Conservation (phyloP, 495 filamentous ascomycete species). For the Daldinia grandis region DNA sequence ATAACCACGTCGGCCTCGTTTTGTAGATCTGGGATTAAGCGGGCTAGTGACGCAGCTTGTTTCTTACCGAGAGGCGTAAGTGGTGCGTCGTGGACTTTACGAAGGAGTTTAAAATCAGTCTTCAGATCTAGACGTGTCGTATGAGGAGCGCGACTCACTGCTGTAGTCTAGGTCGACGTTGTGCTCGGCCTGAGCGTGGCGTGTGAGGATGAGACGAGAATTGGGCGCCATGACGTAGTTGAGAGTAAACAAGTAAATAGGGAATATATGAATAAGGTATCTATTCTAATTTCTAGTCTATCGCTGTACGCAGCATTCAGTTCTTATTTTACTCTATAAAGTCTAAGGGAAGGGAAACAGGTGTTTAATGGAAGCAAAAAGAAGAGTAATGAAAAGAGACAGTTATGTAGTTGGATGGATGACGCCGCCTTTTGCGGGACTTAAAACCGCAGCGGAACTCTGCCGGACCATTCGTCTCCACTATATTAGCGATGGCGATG, state of each 20-base stretch:
- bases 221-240: slow-evolving; percentile 58
- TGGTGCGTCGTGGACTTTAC: slow-evolving; percentile 34
- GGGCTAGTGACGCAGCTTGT: slow-evolving; percentile 33
- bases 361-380: not conserved
- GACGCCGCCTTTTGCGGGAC: slow-evolving; percentile 2
- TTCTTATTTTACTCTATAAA: not conserved
- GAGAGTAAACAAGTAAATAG: not conserved
- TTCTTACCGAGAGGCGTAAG: slow-evolving; percentile 36
- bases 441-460: slow-evolving; percentile 24
- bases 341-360: not conserved
- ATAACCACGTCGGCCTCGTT: slow-evolving; percentile 25
- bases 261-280: not conserved
- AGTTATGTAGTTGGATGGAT: slow-evolving; percentile 2
- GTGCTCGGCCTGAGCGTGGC: slow-evolving; percentile 66
- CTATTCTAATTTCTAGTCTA: slow-evolving; percentile 5
- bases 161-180: slow-evolving; percentile 52
- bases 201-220: slow-evolving; percentile 60
- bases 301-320: not conserved
- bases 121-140: not conserved
- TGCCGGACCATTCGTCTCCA: slow-evolving; percentile 14
- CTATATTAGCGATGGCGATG: slow-evolving; percentile 19
- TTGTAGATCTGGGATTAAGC: slow-evolving; percentile 20
- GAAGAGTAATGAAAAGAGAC: not conserved
- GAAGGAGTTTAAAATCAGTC: not conserved
- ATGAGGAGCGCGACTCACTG: slow-evolving; percentile 31